Conservation (phyloP, 768 basidiomycete genomes). For the Brasilioporus rufonigricans region DNA sequence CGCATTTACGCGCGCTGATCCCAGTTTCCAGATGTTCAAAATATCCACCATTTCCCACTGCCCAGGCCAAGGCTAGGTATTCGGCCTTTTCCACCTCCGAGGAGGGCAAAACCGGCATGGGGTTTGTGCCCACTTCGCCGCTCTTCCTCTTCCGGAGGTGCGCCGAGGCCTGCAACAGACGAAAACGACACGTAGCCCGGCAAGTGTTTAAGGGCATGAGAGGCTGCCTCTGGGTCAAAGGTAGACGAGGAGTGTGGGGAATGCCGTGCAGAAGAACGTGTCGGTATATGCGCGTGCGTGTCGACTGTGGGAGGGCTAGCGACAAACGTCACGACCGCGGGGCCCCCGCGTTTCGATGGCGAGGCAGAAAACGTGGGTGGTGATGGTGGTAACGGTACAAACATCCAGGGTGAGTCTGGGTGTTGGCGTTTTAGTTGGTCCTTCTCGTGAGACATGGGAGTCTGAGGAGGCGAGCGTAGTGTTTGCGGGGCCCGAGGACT, state of each 20-base stretch:
- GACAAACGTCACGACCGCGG: constrained; percentile 24
- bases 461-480: constrained; percentile 18
- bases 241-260: constrained; percentile 27
- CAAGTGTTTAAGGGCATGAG: constrained; percentile 52
- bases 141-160: constrained; percentile 49
- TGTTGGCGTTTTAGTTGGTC: constrained; percentile 8
- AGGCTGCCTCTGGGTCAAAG: constrained; percentile 65
- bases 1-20: constrained; percentile 2
- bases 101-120: constrained; percentile 10
- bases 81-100: constrained; percentile 19
- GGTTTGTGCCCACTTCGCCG: constrained; percentile 27
- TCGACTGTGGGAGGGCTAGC: constrained; percentile 17
- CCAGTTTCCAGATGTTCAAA: constrained; percentile 12
- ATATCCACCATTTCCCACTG: constrained; percentile 34
- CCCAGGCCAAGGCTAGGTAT: constrained; percentile 26
- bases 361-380: constrained; percentile 30
- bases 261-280: constrained; percentile 12
- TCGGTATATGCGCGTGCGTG: constrained; percentile 6
- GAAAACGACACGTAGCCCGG: constrained; percentile 70
- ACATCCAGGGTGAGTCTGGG: constrained; percentile 28
- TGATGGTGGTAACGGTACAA: constrained; percentile 30
- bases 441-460: constrained; percentile 20
- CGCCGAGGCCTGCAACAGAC: constrained; percentile 63
- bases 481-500: constrained; percentile 15
- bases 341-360: constrained; percentile 24